These are phyloP conservation scores for Cytospora paraplurivora DNA, from an alignment of 2,329 filamentous ascomycete species.

Conservation along the genomic window DNA sequence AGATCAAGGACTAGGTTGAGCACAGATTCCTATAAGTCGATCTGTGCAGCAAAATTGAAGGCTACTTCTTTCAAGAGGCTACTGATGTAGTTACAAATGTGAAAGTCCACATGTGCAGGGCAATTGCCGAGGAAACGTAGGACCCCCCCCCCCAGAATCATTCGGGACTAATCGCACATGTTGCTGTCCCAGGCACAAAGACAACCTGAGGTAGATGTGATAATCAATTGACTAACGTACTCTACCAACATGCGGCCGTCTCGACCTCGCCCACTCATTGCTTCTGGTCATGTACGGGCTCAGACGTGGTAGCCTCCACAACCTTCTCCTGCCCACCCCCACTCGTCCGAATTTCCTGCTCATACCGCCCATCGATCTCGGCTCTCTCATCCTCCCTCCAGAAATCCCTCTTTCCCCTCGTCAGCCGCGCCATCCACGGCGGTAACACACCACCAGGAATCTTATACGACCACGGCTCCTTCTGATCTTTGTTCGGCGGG, in stretches of 20 bases:
- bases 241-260: not conserved
- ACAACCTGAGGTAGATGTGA: not conserved
- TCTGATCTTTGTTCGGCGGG: slow-evolving; percentile 73
- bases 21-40: too few species aligned
- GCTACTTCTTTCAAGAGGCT: too few species aligned
- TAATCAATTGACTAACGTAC: not conserved
- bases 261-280: not conserved
- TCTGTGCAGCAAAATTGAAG: too few species aligned
- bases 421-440: slow-evolving; percentile 68
- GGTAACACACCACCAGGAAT: slow-evolving; percentile 75
- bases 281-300: slow-evolving; percentile 9
- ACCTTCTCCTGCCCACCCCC: slow-evolving; percentile 21
- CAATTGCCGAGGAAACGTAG: too few species aligned
- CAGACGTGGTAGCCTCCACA: slow-evolving; percentile 12
- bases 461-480: slow-evolving; percentile 79
- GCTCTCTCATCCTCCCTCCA: slow-evolving; percentile 54
- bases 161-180: too few species aligned
- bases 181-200: not conserved
- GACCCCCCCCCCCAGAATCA: too few species aligned
- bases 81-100: too few species aligned
- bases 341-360: slow-evolving; percentile 16
- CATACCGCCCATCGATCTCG: slow-evolving; percentile 14
- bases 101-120: too few species aligned
- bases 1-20: too few species aligned
- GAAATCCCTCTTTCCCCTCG: slow-evolving; percentile 71